Conservation (phyloP, 441 rosid species). For the Jatropha podagrica region DNA sequence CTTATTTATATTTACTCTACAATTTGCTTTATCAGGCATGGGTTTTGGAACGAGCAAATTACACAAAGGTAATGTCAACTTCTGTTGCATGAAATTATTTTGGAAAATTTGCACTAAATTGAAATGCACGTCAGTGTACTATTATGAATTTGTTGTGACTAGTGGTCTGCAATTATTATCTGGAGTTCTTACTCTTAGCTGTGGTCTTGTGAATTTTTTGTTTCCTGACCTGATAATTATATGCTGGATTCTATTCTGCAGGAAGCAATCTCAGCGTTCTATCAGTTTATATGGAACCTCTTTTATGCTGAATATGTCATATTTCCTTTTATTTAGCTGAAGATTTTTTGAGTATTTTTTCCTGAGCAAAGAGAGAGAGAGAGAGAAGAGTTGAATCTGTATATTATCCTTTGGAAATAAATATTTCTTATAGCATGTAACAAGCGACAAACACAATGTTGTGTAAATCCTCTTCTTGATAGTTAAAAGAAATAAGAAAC, state of each 20-base stretch:
- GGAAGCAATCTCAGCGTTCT: constrained; percentile 84
- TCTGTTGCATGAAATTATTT: constrained; percentile 1
- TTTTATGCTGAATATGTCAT: constrained; percentile 83
- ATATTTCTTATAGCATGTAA: constrained; percentile 8
- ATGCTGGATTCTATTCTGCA: constrained; percentile 36
- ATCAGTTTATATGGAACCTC: constrained; percentile 90
- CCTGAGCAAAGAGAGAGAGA: not conserved
- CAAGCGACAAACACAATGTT: not conserved
- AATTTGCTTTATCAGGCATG: constrained; percentile 43
- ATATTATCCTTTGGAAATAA: constrained; percentile 9
- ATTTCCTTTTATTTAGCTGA: constrained; percentile 68
- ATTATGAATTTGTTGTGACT: too few relatives aligned
- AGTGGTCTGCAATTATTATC: too few relatives aligned
- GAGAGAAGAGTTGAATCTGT: constrained; percentile 1
- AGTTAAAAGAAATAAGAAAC: not conserved
- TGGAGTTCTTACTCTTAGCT: too few relatives aligned
- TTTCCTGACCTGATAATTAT: constrained; percentile 14
- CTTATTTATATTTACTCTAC: not conserved
- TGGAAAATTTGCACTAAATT: too few relatives aligned
- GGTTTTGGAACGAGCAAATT: constrained; percentile 74
- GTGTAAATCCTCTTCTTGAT: constrained; percentile 8
- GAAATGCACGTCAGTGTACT: too few relatives aligned
- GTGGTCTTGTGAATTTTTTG: not conserved
- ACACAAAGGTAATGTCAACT: constrained; percentile 61
- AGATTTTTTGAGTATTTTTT: not conserved